Conservation (phyloP, 1,284 basidiomycete genomes). For the Cryptococcus hybrid region DNA sequence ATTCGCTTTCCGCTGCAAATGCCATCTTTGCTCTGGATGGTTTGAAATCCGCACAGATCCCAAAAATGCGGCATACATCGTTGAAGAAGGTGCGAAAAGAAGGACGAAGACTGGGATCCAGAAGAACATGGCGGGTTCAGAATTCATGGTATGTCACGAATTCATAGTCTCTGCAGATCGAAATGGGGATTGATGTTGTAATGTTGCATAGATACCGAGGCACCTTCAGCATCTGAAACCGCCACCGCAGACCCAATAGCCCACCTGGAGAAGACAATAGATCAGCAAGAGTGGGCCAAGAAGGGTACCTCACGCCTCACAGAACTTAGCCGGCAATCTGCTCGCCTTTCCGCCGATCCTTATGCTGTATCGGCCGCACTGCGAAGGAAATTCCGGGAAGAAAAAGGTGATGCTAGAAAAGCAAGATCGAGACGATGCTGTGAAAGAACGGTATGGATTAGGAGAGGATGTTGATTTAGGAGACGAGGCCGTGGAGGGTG, state of each 20-base stretch:
- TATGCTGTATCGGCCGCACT: conserved; percentile 71
- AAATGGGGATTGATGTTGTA: neutral
- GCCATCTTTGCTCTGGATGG: conserved; percentile 87
- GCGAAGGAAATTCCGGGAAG: conserved; percentile 76
- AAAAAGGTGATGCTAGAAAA: conserved; percentile 76
- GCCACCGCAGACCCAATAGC: conserved; percentile 72
- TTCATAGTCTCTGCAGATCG: neutral
- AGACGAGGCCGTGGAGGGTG: conserved; percentile 26
- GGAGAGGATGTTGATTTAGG: conserved; percentile 54
- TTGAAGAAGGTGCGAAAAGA: conserved; percentile 84
- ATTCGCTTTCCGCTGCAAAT: conserved; percentile 93
- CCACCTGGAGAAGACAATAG: conserved; percentile 80
- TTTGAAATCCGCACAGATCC: conserved; percentile 98
- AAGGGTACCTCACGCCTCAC: conserved; percentile 73
- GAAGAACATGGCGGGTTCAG: conserved; percentile 91
- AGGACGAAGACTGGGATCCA: conserved; percentile 94
- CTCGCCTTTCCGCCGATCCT: conserved; percentile 76
- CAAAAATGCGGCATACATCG: conserved; percentile 95
- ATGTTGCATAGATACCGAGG: conserved; percentile 63
- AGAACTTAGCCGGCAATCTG: conserved; percentile 69
- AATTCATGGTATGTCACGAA: conserved; percentile 65
- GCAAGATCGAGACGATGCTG: conserved; percentile 62
- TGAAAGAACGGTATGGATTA: conserved; percentile 72
- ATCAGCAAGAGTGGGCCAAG: conserved; percentile 67
- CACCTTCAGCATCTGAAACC: conserved; percentile 54